phyloP scores from a whole-genome alignment of 768 basidiomycete genomes.

The Panus rudis region DNA sequence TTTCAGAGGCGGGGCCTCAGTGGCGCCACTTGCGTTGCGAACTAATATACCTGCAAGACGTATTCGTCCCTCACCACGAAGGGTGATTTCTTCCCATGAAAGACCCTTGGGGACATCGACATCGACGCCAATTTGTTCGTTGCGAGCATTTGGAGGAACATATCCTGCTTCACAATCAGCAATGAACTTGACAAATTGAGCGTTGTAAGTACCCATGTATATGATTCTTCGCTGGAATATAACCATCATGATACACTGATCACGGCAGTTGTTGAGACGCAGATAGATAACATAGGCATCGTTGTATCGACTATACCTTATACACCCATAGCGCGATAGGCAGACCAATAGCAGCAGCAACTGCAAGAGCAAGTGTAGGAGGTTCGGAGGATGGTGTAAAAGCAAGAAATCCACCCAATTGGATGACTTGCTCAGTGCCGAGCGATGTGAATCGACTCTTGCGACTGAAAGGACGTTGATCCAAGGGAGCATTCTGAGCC shows the following conservation, averaged over 20 bases:
- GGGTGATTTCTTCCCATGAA: slow-evolving; percentile 21
- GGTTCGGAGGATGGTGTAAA: slow-evolving; percentile 8
- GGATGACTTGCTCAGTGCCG: too few relatives aligned
- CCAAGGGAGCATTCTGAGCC: too few relatives aligned
- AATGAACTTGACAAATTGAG: background rate
- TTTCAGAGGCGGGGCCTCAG: slow-evolving; percentile 1
- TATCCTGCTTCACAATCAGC: slow-evolving; percentile 23
- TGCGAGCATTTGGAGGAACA: slow-evolving; percentile 33
- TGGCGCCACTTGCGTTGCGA: slow-evolving; percentile 1
- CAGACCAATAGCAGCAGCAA: slow-evolving; percentile 28
- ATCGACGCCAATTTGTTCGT: slow-evolving; percentile 23
- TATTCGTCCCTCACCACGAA: slow-evolving; percentile 16
- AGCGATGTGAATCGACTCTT: too few relatives aligned
- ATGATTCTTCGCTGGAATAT: slow-evolving; percentile 44
- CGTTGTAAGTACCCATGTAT: slow-evolving; percentile 33
- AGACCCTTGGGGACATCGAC: slow-evolving; percentile 20
- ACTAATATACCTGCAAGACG: slow-evolving; percentile 22
- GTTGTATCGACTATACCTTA: slow-evolving; percentile 31
- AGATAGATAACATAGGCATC: background rate
- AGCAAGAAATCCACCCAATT: background rate
- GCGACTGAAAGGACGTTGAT: too few relatives aligned
- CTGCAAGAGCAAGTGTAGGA: slow-evolving; percentile 25
- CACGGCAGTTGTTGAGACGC: background rate
- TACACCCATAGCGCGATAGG: slow-evolving; percentile 36
- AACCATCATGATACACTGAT: slow-evolving; percentile 39